Evolutionary conservation across 2,329 filamentous ascomycete genomes (phyloP).

Genomic region (Aspergillus pseudoviridinutans): DNA sequence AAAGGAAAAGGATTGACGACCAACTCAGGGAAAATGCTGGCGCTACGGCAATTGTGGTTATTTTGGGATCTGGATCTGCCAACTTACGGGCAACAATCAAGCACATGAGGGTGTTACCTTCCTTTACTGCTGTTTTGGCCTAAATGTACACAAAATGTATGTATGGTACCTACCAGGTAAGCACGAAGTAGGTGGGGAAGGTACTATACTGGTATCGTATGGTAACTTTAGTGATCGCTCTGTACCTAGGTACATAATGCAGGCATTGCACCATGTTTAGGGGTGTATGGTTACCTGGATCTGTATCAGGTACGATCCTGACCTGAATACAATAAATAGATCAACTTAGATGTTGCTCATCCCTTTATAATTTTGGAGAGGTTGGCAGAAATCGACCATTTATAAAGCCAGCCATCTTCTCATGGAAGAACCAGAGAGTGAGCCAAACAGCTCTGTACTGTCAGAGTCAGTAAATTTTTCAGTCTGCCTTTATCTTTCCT

Average conservation of each 20-base stretch:
- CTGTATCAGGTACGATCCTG: neutral
- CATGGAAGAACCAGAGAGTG: neutral
- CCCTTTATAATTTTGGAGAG: neutral
- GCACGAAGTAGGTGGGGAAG: neutral
- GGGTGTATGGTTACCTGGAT: neutral
- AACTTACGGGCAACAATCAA: constrained; percentile 14
- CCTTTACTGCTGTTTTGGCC: neutral
- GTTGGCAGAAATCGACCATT: neutral
- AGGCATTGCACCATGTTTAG: neutral
- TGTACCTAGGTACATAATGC: neutral
- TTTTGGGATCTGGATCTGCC: constrained; percentile 26
- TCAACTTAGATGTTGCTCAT: neutral
- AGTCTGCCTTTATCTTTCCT: neutral
- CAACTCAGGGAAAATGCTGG: constrained; percentile 11
- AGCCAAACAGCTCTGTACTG: neutral
- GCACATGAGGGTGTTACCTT: constrained; percentile 9
- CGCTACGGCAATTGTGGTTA: constrained; percentile 21
- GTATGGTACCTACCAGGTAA: no score
- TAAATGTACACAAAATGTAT: neutral
- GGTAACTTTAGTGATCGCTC: neutral
- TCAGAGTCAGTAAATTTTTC: neutral
- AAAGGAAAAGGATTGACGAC: constrained; percentile 22
- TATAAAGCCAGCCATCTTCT: neutral
- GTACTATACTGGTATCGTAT: neutral
- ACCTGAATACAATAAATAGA: neutral